Conservation (phyloP, 345 rosid genomes). For the Eucalyptus pauciflora region DNA sequence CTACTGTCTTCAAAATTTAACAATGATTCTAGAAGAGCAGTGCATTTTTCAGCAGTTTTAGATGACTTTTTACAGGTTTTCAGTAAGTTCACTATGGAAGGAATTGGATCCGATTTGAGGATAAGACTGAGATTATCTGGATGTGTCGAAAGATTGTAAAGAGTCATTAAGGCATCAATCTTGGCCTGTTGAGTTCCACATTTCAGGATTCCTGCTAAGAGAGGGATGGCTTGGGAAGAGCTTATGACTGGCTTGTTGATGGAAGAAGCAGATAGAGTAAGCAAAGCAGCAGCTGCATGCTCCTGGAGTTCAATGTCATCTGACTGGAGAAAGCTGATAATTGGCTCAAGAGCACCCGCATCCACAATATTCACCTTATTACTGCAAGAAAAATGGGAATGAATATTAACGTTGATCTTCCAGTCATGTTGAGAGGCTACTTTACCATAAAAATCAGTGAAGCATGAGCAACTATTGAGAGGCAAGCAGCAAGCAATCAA, state of each 20-base stretch:
- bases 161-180: constrained; percentile 56
- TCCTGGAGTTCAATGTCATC: constrained; percentile 50
- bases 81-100: constrained; percentile 42
- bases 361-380: constrained; percentile 76
- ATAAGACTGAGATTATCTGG: constrained; percentile 35
- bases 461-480: not conserved
- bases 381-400: constrained; percentile 28
- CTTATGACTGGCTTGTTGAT: constrained; percentile 73
- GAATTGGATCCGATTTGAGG: constrained; percentile 51
- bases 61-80: constrained; percentile 67
- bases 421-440: not conserved
- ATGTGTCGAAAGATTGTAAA: constrained; percentile 81
- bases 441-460: not conserved
- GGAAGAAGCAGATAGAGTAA: constrained; percentile 79
- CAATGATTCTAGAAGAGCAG: constrained; percentile 66
- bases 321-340: constrained; percentile 58
- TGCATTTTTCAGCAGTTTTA: constrained; percentile 84
- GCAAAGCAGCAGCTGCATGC: constrained; percentile 75
- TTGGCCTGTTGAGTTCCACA: constrained; percentile 75
- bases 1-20: constrained; percentile 70
- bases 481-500: not conserved
- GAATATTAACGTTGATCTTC: not conserved
- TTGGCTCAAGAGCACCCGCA: constrained; percentile 87
- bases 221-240: constrained; percentile 71
- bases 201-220: constrained; percentile 55